Conservation (phyloP, 2,329 filamentous ascomycete species). For the Ophidiomyces ophidiicola region DNA sequence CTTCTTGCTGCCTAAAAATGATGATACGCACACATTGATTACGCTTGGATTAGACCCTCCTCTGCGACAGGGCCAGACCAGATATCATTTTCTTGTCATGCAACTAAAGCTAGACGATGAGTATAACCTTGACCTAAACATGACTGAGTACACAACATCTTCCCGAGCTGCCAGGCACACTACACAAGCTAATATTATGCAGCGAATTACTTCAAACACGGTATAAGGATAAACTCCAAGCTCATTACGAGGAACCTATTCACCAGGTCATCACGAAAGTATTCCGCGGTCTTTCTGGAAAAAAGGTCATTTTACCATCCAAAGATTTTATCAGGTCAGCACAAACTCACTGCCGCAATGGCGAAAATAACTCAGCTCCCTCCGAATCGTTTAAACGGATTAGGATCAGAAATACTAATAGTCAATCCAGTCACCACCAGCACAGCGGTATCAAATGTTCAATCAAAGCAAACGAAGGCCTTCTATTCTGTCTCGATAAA, state of each 20-base stretch:
- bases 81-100: conserved; percentile 98
- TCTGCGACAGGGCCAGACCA: conserved; percentile 88
- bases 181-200: conserved; percentile 4
- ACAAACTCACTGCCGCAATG: conserved; percentile 7
- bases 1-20: conserved; percentile 96
- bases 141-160: conserved; percentile 52
- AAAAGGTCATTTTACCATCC: conserved; percentile 86
- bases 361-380: conserved; percentile 5
- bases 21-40: conserved; percentile 90
- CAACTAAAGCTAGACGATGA: conserved; percentile 97
- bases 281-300: conserved; percentile 85
- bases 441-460: conserved; percentile 97
- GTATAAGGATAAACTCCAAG: conserved; percentile 79
- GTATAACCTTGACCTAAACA: conserved; percentile 89
- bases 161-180: neutral
- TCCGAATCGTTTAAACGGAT: conserved; percentile 7
- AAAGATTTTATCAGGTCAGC: conserved; percentile 73
- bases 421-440: conserved; percentile 57
- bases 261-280: conserved; percentile 91
- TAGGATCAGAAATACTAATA: conserved; percentile 12
- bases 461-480: conserved; percentile 98
- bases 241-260: conserved; percentile 86
- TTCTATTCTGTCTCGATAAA: conserved; percentile 93
- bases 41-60: conserved; percentile 90
- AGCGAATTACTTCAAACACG: conserved; percentile 64